These are phyloP conservation scores for Blakeslea trispora DNA, from an alignment of 371 early-diverging fungal species.

Conservation along the genomic window DNA sequence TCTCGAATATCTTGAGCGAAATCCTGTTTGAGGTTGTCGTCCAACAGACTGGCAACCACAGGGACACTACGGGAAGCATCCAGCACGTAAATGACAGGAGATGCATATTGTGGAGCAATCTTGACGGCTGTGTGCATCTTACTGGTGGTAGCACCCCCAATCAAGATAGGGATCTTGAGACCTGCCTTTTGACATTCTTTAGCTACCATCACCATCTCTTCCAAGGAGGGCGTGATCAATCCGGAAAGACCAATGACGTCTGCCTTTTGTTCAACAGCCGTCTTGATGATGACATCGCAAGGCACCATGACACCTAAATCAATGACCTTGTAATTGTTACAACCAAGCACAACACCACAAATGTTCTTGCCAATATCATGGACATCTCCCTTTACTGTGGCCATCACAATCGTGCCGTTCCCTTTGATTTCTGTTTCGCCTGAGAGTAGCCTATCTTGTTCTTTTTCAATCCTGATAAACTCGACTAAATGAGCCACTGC, in stretches of 20 bases:
- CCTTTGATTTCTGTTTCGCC: slow-evolving; percentile 54
- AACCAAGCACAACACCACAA: slow-evolving; percentile 92
- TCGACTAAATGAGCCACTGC: slow-evolving; percentile 94
- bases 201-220: slow-evolving; percentile 94
- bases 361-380: slow-evolving; percentile 93
- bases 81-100: slow-evolving; percentile 72
- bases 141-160: slow-evolving; percentile 94
- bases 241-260: slow-evolving; percentile 91
- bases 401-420: slow-evolving; percentile 83
- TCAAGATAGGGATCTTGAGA: slow-evolving; percentile 84
- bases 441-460: slow-evolving; percentile 54
- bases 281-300: slow-evolving; percentile 84
- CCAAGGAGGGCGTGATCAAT: slow-evolving; percentile 91
- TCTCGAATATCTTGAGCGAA: slow-evolving; percentile 85
- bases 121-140: slow-evolving; percentile 96
- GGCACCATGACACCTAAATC: slow-evolving; percentile 96
- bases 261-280: slow-evolving; percentile 84
- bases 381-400: slow-evolving; percentile 93
- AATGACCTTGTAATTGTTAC: slow-evolving; percentile 93
- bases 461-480: slow-evolving; percentile 86
- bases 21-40: slow-evolving; percentile 73
- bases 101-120: slow-evolving; percentile 82
- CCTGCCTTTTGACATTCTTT: slow-evolving; percentile 87
- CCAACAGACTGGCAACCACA: slow-evolving; percentile 81
- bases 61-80: slow-evolving; percentile 84